Base-by-base conservation (phyloP, 305 asterid species). In the Euphrasia arctica region DNA sequence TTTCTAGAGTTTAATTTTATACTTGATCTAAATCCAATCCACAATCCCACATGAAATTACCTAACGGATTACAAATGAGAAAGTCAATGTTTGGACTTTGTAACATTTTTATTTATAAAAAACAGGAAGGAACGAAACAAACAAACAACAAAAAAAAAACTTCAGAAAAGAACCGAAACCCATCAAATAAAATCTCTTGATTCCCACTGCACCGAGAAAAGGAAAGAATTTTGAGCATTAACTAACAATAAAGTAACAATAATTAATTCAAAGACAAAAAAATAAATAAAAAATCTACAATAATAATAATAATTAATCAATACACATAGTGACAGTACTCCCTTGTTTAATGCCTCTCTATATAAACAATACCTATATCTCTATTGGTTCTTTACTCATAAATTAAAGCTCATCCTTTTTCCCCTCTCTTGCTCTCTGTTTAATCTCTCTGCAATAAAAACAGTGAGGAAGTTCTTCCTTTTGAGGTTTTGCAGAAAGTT, bases 381-480 rank as follows among this genome's bases (percentile, higher is more conserved):
- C 14, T 68, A 62, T 60, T 42, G 74, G 66, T 54, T 61, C 68
- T 73, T 71, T 71, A 79, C 57, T 69, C 32, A 43, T 1, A 43
- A 43, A 43, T 3, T 58, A 74, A 79, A 75, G 5, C 74, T 67
- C 77, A 64, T 66, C 65, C 54, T 74, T 73, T 73, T 18, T 49
- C 70, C 9, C 1, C 54, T 64, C 64, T 2, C 61, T 47, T 14
- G 5, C 8, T 43, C 41, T 25, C 48, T 25, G 41, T 48, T 25
- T 25, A 25, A 25, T 25, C 0, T 25, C 72, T 55, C 69, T 66
- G 64, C 8, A 27, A 54, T 25, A 11, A 58, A 48, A 13, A 15
- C 63, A 13, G 15, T 47, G 58, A 14, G 12, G 34, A 9, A 63
- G 15, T 28, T 14, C 1, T 60, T 54, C 18, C 31, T 56, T 39